Evolutionary conservation across 306 rosid species (phyloP), one percentile per base, ranked within the genome.

Genomic region (Glycine soja): DNA sequence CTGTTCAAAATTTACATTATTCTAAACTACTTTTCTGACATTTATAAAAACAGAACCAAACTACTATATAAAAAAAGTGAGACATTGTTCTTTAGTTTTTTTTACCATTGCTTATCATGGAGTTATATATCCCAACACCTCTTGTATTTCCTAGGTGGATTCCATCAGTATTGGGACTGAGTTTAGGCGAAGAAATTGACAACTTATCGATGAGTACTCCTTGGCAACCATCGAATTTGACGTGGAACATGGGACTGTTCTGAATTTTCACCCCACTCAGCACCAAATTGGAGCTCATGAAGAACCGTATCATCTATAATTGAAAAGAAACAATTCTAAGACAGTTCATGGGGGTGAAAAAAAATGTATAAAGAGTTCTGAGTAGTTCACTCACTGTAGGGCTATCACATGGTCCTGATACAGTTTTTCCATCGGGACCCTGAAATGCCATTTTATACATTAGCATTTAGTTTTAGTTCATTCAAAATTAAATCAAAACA

Each of bases 131-230:
- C 0, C 88, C 94, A 43, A 95, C 97, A 12, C 79, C 72, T 42
- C 67, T 89, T 0, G 97, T 90, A 87, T 88, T 80, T 80, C 90
- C 97, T 8, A 95, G 64, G 86, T 95, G 99, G 62, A 95, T 93
- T 70, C 99, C 99, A 81, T 95, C 99, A 3, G 97, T 95, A 63
- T 95, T 95, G 30, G 99, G 99, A 81, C 99, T 95, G 8, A 95
- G 97, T 83, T 92, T 90, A 0, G 99, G 99, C 0, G 99, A 90
- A 71, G 94, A 93, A 78, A 95, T 92, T 10, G 88, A 88, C 64
- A 95, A 53, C 83, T 79, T 69, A 2, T 95, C 89, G 10, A 95
- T 92, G 2, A 80, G 68, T 24, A 95, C 97, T 75, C 93, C 98
- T 86, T 93, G 88, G 63, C 98, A 95, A 9, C 98, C 99, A 36